Percentiles rank a stretch among this genome's conserved stretches.
Conservation (phyloP, 179 eudicot species). For the Gypsophila paniculata region DNA sequence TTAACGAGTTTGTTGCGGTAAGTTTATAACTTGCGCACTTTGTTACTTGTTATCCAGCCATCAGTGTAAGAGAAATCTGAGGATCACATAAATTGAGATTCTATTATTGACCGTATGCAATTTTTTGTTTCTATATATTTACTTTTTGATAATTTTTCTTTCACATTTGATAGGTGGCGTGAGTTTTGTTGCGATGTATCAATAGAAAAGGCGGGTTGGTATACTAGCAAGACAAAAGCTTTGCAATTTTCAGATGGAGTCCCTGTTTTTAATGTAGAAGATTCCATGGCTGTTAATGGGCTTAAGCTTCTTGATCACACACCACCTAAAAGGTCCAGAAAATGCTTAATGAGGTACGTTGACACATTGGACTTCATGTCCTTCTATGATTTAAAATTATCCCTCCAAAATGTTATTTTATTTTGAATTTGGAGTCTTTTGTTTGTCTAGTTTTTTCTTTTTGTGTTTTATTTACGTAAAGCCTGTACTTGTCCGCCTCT, state of each 20-base stretch:
- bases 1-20: constrained; percentile 63
- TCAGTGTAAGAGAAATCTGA: constrained; percentile 10
- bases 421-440: neutral
- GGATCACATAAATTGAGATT: neutral
- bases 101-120: too few species aligned
- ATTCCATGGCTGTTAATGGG: constrained; percentile 25
- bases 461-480: neutral
- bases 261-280: constrained; percentile 19
- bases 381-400: constrained; percentile 2
- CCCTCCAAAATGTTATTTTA: neutral
- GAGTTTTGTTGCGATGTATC: constrained; percentile 77
- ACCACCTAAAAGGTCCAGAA: constrained; percentile 28
- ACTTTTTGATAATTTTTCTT: neutral
- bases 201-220: constrained; percentile 83
- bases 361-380: neutral
- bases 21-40: constrained; percentile 26
- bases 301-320: constrained; percentile 32
- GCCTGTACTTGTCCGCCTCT: constrained; percentile 3
- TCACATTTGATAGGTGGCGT: constrained; percentile 53
- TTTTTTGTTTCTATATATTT: neutral
- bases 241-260: constrained; percentile 22
- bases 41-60: neutral
- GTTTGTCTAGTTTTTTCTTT: neutral
- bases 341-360: constrained; percentile 32
- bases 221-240: constrained; percentile 25